Evolutionary conservation across 305 asterid genomes (phyloP).

Genomic region (Fraxinus sp.): DNA sequence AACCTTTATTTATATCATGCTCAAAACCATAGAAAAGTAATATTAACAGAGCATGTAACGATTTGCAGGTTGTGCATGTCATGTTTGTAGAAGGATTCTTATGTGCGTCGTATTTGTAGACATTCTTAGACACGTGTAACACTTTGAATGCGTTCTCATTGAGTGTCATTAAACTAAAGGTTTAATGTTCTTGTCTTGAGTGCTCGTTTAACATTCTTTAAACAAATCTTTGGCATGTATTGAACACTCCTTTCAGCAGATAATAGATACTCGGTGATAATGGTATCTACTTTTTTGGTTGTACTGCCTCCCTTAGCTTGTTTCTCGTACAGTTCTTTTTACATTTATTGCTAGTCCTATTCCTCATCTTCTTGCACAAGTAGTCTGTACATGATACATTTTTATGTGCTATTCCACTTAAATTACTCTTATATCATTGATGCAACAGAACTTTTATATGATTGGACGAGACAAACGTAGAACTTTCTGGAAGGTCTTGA

Average conservation of each 20-base stretch:
- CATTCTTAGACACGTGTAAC: not conserved
- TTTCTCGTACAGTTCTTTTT: not conserved
- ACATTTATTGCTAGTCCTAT: not conserved
- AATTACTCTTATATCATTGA: conserved; percentile 15
- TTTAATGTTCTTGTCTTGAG: not conserved
- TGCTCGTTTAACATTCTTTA: not conserved
- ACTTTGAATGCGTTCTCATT: not conserved
- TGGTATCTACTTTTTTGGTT: not conserved
- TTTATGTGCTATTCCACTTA: conserved; percentile 3
- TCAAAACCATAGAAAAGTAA: conserved; percentile 6
- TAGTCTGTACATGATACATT: not conserved
- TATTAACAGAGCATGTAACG: not conserved
- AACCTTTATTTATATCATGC: conserved; percentile 8
- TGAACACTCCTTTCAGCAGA: not conserved
- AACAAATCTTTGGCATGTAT: not conserved
- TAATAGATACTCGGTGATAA: not conserved
- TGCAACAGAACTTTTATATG: conserved; percentile 76
- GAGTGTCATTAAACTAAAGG: not conserved
- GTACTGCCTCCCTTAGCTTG: not conserved
- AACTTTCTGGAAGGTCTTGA: conserved; percentile 75
- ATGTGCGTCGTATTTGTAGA: not conserved
- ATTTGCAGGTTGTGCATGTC: conserved; percentile 9
- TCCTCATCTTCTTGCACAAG: conserved; percentile 2
- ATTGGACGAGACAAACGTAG: conserved; percentile 73
- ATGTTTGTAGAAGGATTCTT: not conserved